These are phyloP conservation scores for Corniculantispora saksenae DNA, from an alignment of 2,329 filamentous ascomycete genomes.

Conservation along the genomic window DNA sequence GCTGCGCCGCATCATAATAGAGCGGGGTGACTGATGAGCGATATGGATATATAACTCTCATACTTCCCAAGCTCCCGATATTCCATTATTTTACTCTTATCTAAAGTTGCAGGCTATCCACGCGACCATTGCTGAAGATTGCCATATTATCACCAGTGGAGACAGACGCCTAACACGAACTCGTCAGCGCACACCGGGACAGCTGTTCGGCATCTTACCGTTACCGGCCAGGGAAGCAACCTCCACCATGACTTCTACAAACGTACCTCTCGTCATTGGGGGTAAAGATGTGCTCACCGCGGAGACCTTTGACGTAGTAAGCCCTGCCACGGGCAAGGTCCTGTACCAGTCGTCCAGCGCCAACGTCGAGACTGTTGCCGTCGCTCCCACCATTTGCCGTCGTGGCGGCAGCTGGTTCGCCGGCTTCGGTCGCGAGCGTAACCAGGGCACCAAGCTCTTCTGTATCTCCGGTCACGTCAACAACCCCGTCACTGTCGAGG, in stretches of 20 bases:
- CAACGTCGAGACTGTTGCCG: constrained; percentile 68
- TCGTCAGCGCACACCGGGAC: no score
- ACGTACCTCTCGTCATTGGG: constrained; percentile 45
- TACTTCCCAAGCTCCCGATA: no score
- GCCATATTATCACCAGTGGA: no score
- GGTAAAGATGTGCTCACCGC: constrained; percentile 46
- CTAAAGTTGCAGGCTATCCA: no score
- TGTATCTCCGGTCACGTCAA: constrained; percentile 99
- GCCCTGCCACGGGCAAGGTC: constrained; percentile 53
- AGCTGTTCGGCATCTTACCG: no score
- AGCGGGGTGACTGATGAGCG: no score
- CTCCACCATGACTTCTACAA: neutral
- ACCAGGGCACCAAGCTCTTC: constrained; percentile 96
- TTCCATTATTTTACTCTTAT: no score
- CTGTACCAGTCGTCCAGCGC: constrained; percentile 38
- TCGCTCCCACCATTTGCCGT: constrained; percentile 92
- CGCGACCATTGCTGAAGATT: no score
- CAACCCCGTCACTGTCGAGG: constrained; percentile 95
- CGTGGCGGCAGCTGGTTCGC: constrained; percentile 93
- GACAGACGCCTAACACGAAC: no score
- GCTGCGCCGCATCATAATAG: no score
- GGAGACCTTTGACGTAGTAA: constrained; percentile 56
- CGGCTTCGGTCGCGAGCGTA: constrained; percentile 90
- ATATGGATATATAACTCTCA: no score
- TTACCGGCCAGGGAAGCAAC: no score